These are phyloP conservation scores for Coniella vitis DNA, from an alignment of 2,329 filamentous ascomycete genomes.

Conservation along the genomic window DNA sequence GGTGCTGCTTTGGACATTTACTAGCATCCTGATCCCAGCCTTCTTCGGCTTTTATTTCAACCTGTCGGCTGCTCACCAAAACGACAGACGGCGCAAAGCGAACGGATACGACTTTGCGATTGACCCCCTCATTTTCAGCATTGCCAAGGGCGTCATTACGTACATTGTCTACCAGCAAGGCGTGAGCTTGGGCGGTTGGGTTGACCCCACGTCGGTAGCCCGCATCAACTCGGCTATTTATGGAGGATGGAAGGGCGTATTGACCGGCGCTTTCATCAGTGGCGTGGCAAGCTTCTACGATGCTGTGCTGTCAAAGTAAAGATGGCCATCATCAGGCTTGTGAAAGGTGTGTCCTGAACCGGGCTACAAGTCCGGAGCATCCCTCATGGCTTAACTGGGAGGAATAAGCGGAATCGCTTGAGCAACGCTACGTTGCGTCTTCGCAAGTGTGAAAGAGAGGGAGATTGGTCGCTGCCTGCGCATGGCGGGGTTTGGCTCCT, in stretches of 20 bases:
- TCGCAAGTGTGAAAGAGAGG: background rate
- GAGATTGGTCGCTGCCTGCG: too few relatives aligned
- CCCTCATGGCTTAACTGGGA: too few relatives aligned
- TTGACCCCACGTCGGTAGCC: conserved; percentile 52
- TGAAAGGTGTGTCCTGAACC: too few relatives aligned
- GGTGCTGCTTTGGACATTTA: conserved; percentile 67
- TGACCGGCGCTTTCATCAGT: conserved; percentile 63
- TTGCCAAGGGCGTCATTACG: conserved; percentile 74
- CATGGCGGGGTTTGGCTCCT: too few relatives aligned
- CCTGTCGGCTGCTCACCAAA: conserved; percentile 51
- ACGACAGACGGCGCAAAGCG: conserved; percentile 36
- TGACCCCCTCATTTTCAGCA: conserved; percentile 86
- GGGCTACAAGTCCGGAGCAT: too few relatives aligned
- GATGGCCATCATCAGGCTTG: background rate
- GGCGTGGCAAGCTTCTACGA: conserved; percentile 68
- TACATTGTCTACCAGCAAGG: conserved; percentile 73
- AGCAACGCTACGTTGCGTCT: background rate
- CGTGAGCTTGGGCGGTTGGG: conserved; percentile 54
- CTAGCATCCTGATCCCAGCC: conserved; percentile 63
- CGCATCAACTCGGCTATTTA: conserved; percentile 62
- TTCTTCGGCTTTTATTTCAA: conserved; percentile 86
- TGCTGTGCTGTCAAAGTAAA: conserved; percentile 63
- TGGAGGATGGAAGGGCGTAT: conserved; percentile 62
- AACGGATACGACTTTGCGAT: conserved; percentile 50
- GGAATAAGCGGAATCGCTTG: background rate